phyloP scores from a whole-genome alignment of 2,329 filamentous ascomycete species.

The Thermomyces lanuginosus region DNA sequence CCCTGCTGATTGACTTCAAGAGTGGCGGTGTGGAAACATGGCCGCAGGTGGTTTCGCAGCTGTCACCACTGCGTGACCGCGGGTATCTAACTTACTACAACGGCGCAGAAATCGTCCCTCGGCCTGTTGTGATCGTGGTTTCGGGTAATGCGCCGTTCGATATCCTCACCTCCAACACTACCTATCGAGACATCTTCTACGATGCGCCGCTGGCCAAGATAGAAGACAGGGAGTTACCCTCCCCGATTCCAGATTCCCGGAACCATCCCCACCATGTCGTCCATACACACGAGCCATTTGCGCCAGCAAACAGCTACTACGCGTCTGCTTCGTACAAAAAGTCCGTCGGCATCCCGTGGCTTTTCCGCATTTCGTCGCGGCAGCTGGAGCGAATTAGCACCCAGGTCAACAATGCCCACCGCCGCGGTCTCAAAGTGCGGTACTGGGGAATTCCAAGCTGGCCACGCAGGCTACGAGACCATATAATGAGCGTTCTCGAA shows the following conservation, averaged over 20 bases:
- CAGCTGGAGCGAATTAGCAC: slow-evolving; percentile 34
- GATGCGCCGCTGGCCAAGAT: slow-evolving; percentile 35
- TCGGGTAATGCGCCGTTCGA: slow-evolving; percentile 35
- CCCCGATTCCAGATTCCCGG: no score
- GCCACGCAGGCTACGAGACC: slow-evolving; percentile 38
- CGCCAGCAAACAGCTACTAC: slow-evolving; percentile 40
- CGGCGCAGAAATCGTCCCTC: slow-evolving; percentile 17
- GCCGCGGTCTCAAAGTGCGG: slow-evolving; percentile 36
- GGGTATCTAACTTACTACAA: slow-evolving; percentile 31
- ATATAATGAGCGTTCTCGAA: slow-evolving; percentile 38
- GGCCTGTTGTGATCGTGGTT: slow-evolving; percentile 32
- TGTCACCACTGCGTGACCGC: slow-evolving; percentile 26
- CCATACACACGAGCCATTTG: slow-evolving; percentile 28
- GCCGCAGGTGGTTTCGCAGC: slow-evolving; percentile 17
- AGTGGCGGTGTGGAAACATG: slow-evolving; percentile 28
- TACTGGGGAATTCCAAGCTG: slow-evolving; percentile 43
- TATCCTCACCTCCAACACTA: slow-evolving; percentile 29
- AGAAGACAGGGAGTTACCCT: slow-evolving; percentile 15
- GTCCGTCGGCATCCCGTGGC: slow-evolving; percentile 35
- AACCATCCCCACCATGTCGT: no score
- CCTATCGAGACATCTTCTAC: slow-evolving; percentile 40
- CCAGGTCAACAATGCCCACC: slow-evolving; percentile 37
- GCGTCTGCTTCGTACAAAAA: slow-evolving; percentile 37
- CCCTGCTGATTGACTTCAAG: slow-evolving; percentile 56
- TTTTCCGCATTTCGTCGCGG: slow-evolving; percentile 28